Conservation (phyloP, 1,284 basidiomycete genomes). For the Golubevia sp. region DNA sequence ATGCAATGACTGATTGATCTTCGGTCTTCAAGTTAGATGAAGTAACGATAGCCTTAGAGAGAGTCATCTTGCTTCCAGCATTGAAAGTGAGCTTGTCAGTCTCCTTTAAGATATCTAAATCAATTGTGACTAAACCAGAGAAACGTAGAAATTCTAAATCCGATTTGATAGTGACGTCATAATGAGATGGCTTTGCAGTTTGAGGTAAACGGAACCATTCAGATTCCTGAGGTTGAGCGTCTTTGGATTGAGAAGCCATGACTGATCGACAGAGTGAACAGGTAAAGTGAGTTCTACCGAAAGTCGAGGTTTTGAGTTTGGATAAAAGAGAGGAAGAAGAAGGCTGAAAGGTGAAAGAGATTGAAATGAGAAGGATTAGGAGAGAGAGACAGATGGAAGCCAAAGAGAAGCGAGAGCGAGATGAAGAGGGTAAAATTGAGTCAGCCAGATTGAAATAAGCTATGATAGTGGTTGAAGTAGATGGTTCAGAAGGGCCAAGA, state of each 20-base stretch:
- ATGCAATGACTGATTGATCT: conserved; percentile 26
- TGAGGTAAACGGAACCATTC: conserved; percentile 42
- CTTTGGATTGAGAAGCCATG: conserved; percentile 2
- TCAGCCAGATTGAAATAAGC: not conserved
- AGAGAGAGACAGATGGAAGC: not conserved
- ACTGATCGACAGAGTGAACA: not conserved
- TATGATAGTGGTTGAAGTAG: too few relatives aligned
- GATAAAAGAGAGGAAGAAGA: not conserved
- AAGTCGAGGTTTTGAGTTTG: not conserved
- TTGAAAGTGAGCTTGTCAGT: conserved; percentile 38
- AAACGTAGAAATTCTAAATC: conserved; percentile 47
- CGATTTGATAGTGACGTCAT: conserved; percentile 54
- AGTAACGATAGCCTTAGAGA: conserved; percentile 43
- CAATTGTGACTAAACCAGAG: conserved; percentile 40
- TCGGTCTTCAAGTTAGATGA: conserved; percentile 49
- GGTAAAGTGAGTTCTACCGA: not conserved
- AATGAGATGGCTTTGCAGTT: conserved; percentile 47
- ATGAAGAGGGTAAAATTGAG: not conserved
- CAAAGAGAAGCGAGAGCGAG: not conserved
- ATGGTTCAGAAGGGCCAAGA: too few relatives aligned
- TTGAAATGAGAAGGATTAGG: conserved; percentile 1
- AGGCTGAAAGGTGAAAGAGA: not conserved
- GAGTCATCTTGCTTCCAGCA: conserved; percentile 36
- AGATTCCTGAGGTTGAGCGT: not conserved
- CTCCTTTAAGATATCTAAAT: conserved; percentile 41